Percentiles rank a stretch among this genome's conserved stretches.
Evolutionary conservation across 495 filamentous ascomycete genomes (phyloP).

Genomic region (Aspergillus nanangensis): DNA sequence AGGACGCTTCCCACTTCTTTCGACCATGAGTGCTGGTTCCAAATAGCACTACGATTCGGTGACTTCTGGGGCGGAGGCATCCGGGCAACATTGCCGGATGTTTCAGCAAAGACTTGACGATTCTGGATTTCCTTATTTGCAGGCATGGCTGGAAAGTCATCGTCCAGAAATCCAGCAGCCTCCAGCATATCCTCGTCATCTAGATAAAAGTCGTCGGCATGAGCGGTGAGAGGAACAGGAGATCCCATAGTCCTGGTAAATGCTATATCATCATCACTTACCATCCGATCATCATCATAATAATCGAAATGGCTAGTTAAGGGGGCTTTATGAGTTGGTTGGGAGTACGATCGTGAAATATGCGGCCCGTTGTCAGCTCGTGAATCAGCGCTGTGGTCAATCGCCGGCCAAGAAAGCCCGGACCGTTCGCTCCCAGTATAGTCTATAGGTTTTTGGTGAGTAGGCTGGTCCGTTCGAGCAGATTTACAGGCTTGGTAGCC

Average conservation of each 20-base stretch:
- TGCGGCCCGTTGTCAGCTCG: no score
- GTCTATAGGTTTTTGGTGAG: not conserved
- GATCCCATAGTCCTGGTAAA: conserved; percentile 49
- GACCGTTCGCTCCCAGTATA: not conserved
- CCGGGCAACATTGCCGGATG: conserved; percentile 44
- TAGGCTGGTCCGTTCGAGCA: not conserved
- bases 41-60: conserved; percentile 31
- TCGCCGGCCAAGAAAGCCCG: conserved; percentile 1
- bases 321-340: conserved; percentile 2
- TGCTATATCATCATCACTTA: conserved; percentile 23
- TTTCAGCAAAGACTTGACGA: conserved; percentile 51
- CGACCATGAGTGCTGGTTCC: conserved; percentile 66
- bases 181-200: conserved; percentile 71
- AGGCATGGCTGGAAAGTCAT: conserved; percentile 31
- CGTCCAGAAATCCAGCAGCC: conserved; percentile 52
- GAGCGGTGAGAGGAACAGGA: conserved; percentile 19
- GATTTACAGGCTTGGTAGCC: not conserved
- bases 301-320: conserved; percentile 11
- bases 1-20: conserved; percentile 74
- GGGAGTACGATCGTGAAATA: no score
- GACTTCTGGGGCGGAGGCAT: conserved; percentile 29
- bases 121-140: conserved; percentile 16
- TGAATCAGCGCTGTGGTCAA: not conserved
- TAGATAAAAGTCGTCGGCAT: conserved; percentile 59
- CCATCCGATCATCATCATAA: conserved; percentile 17